These are phyloP conservation scores for Phytophthora cryptogea DNA, from an alignment of 352 stramenopile species.

Conservation along the genomic window DNA sequence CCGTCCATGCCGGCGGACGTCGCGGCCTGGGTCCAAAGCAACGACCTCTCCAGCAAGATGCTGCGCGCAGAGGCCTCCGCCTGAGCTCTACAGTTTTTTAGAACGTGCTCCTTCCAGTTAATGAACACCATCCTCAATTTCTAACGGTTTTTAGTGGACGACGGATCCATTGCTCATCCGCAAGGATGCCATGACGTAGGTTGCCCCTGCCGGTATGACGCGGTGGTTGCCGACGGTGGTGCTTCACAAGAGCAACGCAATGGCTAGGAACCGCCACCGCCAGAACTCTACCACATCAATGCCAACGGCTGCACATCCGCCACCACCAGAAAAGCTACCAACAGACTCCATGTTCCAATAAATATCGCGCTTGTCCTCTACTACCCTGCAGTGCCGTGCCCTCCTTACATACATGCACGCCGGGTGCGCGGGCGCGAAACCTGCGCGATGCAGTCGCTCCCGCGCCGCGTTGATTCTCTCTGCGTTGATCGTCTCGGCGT, in stretches of 20 bases:
- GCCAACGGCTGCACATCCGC: neutral
- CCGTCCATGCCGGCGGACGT: conserved; percentile 60
- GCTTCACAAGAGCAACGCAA: conserved; percentile 16
- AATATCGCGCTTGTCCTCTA: conserved; percentile 40
- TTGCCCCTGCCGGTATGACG: neutral
- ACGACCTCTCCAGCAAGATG: conserved; percentile 72
- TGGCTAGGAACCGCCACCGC: conserved; percentile 1
- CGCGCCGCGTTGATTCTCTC: conserved; percentile 14
- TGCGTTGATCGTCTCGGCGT: conserved; percentile 19
- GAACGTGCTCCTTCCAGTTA: conserved; percentile 21
- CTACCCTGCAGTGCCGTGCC: conserved; percentile 17
- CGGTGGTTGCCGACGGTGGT: conserved; percentile 7
- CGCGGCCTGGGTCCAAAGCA: conserved; percentile 72
- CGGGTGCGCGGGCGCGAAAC: neutral
- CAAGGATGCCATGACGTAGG: conserved; percentile 21
- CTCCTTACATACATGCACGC: conserved; percentile 8
- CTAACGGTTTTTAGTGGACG: conserved; percentile 18
- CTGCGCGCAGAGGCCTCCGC: conserved; percentile 46
- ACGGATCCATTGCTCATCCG: conserved; percentile 14
- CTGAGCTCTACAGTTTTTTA: conserved; percentile 15
- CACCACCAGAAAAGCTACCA: conserved; percentile 25
- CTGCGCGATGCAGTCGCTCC: conserved; percentile 10
- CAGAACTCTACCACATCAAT: conserved; percentile 9
- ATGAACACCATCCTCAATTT: conserved; percentile 27
- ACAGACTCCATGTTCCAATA: conserved; percentile 43